Evolutionary conservation across 345 rosid species (phyloP), one percentile per base, ranked within the genome.

Genomic region (Pistacia vera): DNA sequence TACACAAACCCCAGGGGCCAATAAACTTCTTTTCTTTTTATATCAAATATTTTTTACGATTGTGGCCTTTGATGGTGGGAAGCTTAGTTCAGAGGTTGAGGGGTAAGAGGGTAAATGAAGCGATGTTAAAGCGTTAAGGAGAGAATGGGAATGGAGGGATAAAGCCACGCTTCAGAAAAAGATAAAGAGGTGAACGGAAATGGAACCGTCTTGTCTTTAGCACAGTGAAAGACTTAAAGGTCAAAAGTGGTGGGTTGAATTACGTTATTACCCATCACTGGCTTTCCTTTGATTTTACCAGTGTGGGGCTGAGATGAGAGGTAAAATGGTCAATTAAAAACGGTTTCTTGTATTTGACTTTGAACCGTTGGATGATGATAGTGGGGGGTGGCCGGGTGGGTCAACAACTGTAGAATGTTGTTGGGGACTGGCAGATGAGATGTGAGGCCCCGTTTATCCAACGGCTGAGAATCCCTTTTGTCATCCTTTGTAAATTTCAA

Each of bases 341-440:
- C 11, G 17, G 64, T 63, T 35, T 28, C 11, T 51, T 11, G 49
- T 14, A 12, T 54, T 67, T 61, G 68, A 69, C 68, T 11, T 44
- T 33, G 48, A 63, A 57, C 71, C 77, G 78, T 81, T 56, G 71
- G 77, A 81, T 77, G 55, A 7, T 41, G 46, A 41, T 41, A 56
- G 71, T 69, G 55, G 49, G 25, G 25, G 25, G 25, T 25, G 25
- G 25, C 25, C 25, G 33, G 77, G 75, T 77, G 63, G 80, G 75
- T 81, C 71, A 81, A 73, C 83, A 17, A 68, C 80, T 41, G 74
- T 41, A 20, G 38, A 61, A 77, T 49, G 77, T 64, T 52, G 52
- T 56, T 74, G 63, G 49, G 33, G 22, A n/a, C 70, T n/a, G 63
- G 2, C 46, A 13, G 20, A 64, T 20, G 16, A 4, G 46, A 8